Evolutionary conservation across 139 green algal species (phyloP).

Genomic region (Coccomyxa sp.): DNA sequence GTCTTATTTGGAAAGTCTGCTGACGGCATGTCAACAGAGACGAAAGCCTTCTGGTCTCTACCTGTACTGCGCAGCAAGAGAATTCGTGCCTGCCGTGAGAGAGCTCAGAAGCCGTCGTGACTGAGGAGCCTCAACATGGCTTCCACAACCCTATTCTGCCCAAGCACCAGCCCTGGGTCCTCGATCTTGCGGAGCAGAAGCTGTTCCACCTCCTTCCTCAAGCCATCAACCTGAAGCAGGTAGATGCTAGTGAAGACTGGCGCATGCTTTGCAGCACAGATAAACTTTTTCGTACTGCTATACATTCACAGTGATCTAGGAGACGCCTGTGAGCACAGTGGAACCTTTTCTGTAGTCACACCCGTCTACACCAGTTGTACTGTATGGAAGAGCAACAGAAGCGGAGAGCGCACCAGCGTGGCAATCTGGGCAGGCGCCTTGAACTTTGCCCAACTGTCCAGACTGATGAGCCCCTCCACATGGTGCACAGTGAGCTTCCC

Average conservation of each 20-base stretch:
- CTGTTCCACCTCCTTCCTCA: constrained; percentile 58
- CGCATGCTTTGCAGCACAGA: neutral
- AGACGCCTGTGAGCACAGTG: neutral
- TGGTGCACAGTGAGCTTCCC: constrained; percentile 56
- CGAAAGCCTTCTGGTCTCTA: no score
- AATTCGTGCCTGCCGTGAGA: no score
- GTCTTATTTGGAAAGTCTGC: no score
- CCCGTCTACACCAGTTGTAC: neutral
- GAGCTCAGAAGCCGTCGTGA: constrained; percentile 63
- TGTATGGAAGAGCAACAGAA: neutral
- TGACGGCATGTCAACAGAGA: no score
- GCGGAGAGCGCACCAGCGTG: constrained; percentile 54
- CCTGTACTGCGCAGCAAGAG: no score
- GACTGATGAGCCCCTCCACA: constrained; percentile 34
- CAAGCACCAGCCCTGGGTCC: constrained; percentile 56
- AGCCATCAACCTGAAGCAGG: constrained; percentile 30
- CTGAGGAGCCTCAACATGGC: constrained; percentile 63
- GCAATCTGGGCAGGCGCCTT: constrained; percentile 52
- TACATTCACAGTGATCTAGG: neutral
- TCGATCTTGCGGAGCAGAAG: constrained; percentile 70
- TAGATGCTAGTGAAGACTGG: no score
- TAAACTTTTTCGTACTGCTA: neutral
- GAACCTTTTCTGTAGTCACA: neutral
- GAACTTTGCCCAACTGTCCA: constrained; percentile 68
- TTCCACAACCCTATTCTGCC: constrained; percentile 32